Conservation (phyloP, 495 filamentous ascomycete genomes). For the Glarea lozoyensis region DNA sequence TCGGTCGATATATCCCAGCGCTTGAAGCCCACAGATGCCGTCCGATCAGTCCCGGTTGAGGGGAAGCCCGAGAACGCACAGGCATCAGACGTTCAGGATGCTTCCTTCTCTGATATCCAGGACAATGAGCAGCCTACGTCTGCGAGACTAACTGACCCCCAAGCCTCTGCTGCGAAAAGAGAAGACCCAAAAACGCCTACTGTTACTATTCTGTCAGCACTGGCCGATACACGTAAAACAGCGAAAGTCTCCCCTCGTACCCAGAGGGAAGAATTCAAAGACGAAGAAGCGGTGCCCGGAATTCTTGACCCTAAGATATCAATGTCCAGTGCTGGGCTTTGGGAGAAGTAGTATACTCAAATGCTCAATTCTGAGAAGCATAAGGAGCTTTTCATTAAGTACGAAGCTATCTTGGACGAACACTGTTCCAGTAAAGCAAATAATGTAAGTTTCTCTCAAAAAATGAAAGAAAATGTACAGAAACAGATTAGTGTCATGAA, state of each 20-base stretch:
- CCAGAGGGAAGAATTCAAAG: conserved; percentile 3
- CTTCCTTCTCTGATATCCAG: background rate
- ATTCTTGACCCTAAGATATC: conserved; percentile 5
- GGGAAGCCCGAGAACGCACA: background rate
- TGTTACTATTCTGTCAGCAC: background rate
- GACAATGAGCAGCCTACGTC: background rate
- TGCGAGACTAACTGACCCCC: background rate
- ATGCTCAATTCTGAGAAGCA: conserved; percentile 1
- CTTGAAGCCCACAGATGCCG: background rate
- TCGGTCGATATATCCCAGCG: background rate
- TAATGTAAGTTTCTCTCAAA: conserved; percentile 2
- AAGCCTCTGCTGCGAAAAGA: background rate
- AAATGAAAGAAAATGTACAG: conserved; percentile 5
- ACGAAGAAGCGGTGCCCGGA: conserved; percentile 2
- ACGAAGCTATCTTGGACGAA: conserved; percentile 8
- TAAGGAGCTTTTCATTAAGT: conserved; percentile 5
- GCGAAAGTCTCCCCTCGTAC: background rate
- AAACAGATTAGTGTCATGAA: conserved; percentile 8
- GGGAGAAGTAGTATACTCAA: conserved; percentile 6
- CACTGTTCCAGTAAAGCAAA: background rate
- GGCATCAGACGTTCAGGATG: background rate
- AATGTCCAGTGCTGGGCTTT: conserved; percentile 3
- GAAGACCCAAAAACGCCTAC: background rate
- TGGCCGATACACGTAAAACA: background rate
- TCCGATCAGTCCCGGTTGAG: background rate